A percentile compares a stretch with the other conserved stretches of the same genome.
phyloP scores from a whole-genome alignment of 441 rosid species.

The Hura crepitans region DNA sequence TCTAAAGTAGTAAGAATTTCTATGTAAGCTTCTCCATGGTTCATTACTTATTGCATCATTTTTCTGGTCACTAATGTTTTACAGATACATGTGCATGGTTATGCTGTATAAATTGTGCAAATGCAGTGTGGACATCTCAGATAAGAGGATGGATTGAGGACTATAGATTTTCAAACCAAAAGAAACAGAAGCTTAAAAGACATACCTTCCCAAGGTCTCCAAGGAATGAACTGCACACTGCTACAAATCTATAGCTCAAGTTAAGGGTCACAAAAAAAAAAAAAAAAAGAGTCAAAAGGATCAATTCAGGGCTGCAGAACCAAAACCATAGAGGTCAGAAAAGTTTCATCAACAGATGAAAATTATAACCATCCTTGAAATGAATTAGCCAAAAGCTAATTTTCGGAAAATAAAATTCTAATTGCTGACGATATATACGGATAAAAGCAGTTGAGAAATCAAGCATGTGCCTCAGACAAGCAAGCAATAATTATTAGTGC shows the following conservation, averaged over 20 bases:
- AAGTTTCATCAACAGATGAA: neutral
- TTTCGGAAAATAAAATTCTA: neutral
- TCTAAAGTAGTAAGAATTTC: neutral
- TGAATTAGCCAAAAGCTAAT: neutral
- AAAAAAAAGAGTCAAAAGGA: neutral
- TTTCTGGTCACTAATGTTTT: neutral
- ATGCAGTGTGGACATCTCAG: neutral
- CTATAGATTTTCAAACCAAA: conserved; percentile 10
- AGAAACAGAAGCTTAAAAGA: conserved; percentile 1
- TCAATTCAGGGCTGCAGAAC: neutral
- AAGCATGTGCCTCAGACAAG: neutral
- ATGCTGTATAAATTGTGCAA: neutral
- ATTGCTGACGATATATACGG: neutral
- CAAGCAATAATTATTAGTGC: neutral
- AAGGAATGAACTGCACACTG: conserved; percentile 83
- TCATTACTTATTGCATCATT: neutral
- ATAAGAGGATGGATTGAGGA: neutral
- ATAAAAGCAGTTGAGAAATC: conserved; percentile 15
- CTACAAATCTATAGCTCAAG: conserved; percentile 62
- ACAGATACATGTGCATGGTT: neutral
- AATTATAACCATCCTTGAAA: neutral
- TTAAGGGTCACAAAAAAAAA: conserved; percentile 36
- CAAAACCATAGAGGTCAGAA: neutral
- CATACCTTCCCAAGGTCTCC: conserved; percentile 96
- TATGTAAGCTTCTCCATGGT: neutral